These are phyloP conservation scores for Cercospora berteroae DNA, from an alignment of 2,329 filamentous ascomycete species.

Conservation along the genomic window DNA sequence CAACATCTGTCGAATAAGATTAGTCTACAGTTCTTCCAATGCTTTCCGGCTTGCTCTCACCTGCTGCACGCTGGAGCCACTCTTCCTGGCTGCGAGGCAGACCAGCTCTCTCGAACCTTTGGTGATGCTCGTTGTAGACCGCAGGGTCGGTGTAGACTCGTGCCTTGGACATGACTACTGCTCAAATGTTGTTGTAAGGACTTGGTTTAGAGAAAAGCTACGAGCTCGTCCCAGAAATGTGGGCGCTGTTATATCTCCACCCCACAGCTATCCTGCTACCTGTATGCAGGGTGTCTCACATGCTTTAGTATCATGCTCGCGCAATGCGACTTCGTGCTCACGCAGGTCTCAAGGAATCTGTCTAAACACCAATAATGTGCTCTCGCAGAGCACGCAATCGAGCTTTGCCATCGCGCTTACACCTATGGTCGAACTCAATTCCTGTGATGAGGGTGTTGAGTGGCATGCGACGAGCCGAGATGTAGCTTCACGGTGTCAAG, in stretches of 20 bases:
- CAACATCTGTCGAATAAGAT: constrained; percentile 41
- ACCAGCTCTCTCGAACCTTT: constrained; percentile 26
- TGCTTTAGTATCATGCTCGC: constrained; percentile 6
- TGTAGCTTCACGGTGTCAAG: not conserved
- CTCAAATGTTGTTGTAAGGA: not conserved
- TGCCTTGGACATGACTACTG: constrained; percentile 9
- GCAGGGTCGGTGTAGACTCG: constrained; percentile 31
- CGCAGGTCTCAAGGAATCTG: not conserved
- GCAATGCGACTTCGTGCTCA: not conserved
- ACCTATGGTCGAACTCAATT: constrained; percentile 10
- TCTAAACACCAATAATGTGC: not conserved
- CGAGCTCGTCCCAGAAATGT: not conserved
- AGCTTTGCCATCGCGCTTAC: constrained; percentile 17
- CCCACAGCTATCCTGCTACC: not conserved
- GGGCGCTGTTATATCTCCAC: not conserved
- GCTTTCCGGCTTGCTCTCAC: not conserved
- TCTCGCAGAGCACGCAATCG: constrained; percentile 16
- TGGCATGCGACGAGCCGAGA: constrained; percentile 15
- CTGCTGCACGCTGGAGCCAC: constrained; percentile 49
- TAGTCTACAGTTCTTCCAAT: not conserved
- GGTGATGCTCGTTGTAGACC: constrained; percentile 29
- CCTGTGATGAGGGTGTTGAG: not conserved
- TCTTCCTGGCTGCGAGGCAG: constrained; percentile 43
- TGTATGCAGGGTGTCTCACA: not conserved
- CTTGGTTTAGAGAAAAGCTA: not conserved